A percentile compares a stretch with the other conserved stretches of the same genome.
These are phyloP conservation scores for Astrothelium subdiscretum DNA, from an alignment of 495 filamentous ascomycete genomes.

Conservation along the genomic window DNA sequence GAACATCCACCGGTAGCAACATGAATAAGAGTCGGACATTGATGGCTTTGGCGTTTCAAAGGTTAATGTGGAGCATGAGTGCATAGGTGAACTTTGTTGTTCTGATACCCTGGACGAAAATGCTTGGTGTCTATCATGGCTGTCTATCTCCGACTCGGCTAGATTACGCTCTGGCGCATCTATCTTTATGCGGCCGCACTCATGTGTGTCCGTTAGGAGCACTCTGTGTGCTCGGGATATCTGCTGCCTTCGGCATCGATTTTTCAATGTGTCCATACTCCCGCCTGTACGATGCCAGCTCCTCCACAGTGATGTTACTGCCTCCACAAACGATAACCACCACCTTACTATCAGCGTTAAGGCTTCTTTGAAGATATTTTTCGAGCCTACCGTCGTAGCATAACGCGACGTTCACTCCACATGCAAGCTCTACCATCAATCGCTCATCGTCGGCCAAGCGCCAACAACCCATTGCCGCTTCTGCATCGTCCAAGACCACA, in stretches of 20 bases:
- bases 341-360: slow-evolving; percentile 52
- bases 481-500: slow-evolving; percentile 61
- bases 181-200: background rate
- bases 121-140: background rate
- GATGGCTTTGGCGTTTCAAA: background rate
- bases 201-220: slow-evolving; percentile 5
- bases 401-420: slow-evolving; percentile 50
- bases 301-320: slow-evolving; percentile 56
- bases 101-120: background rate
- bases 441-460: slow-evolving; percentile 72
- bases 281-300: slow-evolving; percentile 51
- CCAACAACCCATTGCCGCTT: slow-evolving; percentile 67
- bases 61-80: background rate
- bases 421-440: slow-evolving; percentile 68
- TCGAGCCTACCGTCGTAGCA: slow-evolving; percentile 52
- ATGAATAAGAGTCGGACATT: background rate
- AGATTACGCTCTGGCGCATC: too few species aligned
- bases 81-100: background rate
- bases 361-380: slow-evolving; percentile 45
- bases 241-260: slow-evolving; percentile 4
- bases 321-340: slow-evolving; percentile 86
- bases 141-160: too few species aligned
- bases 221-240: slow-evolving; percentile 18
- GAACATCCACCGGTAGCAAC: slow-evolving; percentile 9
- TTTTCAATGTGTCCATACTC: slow-evolving; percentile 32